Conservation (phyloP, 176 grass and related monocot genomes). For the Cocos nucifera region DNA sequence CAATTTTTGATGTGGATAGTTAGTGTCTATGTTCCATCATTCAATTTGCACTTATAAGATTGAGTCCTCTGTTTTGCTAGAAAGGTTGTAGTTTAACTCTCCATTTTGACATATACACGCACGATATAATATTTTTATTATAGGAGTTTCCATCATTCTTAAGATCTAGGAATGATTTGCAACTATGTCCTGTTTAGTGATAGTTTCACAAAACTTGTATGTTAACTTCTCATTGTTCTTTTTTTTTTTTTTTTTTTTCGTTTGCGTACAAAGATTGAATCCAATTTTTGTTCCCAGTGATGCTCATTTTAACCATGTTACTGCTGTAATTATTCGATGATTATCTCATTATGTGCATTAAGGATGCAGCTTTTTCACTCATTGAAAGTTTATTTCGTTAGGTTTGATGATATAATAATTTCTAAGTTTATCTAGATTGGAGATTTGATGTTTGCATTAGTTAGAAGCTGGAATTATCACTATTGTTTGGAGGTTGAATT, state of each 20-base stretch:
- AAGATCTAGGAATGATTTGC: no score
- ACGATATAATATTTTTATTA: no score
- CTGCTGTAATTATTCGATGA: conserved; percentile 56
- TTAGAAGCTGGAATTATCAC: conserved; percentile 15
- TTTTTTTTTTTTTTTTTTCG: background rate
- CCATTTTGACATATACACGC: no score
- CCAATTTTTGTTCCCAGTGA: conserved; percentile 46
- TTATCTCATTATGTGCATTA: conserved; percentile 11
- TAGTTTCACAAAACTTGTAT: background rate
- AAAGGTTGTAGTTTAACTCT: no score
- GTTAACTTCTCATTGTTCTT: background rate
- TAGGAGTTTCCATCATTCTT: no score
- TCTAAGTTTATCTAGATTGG: background rate
- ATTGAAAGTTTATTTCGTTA: background rate
- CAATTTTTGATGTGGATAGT: no score
- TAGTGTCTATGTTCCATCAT: no score
- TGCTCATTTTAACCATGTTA: conserved; percentile 71
- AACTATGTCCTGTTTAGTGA: background rate
- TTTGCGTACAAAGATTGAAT: no score
- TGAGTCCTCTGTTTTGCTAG: no score
- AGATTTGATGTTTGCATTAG: conserved; percentile 6
- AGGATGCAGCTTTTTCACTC: conserved; percentile 43
- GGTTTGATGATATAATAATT: background rate
- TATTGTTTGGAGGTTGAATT: no score
- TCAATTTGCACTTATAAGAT: no score